Conservation (phyloP, 352 stramenopile species). For the Pythium chondricola region DNA sequence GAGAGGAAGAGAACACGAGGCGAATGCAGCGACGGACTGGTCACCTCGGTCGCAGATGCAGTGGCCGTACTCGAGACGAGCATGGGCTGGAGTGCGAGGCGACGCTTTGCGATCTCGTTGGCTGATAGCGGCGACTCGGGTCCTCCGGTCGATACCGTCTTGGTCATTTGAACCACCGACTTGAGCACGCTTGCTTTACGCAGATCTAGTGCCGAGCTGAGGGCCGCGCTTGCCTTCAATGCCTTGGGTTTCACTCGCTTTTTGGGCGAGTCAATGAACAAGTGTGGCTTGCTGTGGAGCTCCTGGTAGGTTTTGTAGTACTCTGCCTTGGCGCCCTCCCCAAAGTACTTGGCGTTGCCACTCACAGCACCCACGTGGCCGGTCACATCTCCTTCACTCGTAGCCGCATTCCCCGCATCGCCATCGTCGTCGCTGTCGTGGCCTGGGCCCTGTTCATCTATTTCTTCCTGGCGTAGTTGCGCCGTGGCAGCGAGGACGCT, state of each 20-base stretch:
- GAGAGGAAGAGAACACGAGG: slow-evolving; percentile 45
- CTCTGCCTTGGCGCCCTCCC: slow-evolving; percentile 22
- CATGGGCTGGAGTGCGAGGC: slow-evolving; percentile 13
- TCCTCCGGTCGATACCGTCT: too few relatives aligned
- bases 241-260: slow-evolving; percentile 8
- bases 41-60: neutral
- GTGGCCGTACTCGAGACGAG: neutral
- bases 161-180: slow-evolving; percentile 4
- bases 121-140: neutral
- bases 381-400: neutral
- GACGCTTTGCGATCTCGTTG: neutral
- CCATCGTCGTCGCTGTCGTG: slow-evolving; percentile 1
- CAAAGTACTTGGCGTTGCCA: slow-evolving; percentile 42
- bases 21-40: slow-evolving; percentile 29
- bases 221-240: slow-evolving; percentile 14
- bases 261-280: slow-evolving; percentile 35
- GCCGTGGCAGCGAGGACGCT: slow-evolving; percentile 25
- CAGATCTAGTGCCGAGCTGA: slow-evolving; percentile 13
- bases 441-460: slow-evolving; percentile 1
- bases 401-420: slow-evolving; percentile 10
- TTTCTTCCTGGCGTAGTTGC: slow-evolving; percentile 13
- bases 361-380: neutral
- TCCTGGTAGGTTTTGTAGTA: slow-evolving; percentile 60
- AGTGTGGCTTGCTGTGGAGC: slow-evolving; percentile 46
- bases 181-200: slow-evolving; percentile 12